These are phyloP conservation scores for Thalassiosira delicatula DNA, from an alignment of 352 stramenopile species.

Conservation along the genomic window DNA sequence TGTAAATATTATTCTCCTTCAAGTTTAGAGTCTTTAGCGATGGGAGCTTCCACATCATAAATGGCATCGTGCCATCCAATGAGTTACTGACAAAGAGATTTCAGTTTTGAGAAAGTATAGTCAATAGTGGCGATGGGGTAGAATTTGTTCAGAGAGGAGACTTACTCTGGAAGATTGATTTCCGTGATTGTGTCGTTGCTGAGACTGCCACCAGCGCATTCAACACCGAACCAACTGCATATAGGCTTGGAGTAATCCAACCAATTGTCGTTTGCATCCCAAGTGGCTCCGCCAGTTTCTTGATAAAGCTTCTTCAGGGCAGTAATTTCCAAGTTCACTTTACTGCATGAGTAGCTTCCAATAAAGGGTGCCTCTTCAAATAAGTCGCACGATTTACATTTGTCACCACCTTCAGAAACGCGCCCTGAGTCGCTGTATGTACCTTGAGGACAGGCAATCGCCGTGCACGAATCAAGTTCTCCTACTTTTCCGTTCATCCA, in stretches of 20 bases:
- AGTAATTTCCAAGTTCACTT: slow-evolving; percentile 35
- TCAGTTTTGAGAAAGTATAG: not conserved
- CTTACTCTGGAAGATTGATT: slow-evolving; percentile 54
- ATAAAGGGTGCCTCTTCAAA: slow-evolving; percentile 51
- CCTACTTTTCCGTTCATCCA: slow-evolving; percentile 71
- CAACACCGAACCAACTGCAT: slow-evolving; percentile 65
- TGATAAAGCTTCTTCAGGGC: slow-evolving; percentile 58
- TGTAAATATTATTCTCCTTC: slow-evolving; percentile 57
- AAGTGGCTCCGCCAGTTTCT: slow-evolving; percentile 47
- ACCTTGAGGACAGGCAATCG: slow-evolving; percentile 62
- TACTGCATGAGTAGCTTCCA: slow-evolving; percentile 57
- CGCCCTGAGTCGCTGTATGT: slow-evolving; percentile 57
- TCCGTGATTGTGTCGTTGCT: slow-evolving; percentile 60
- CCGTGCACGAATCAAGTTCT: slow-evolving; percentile 55
- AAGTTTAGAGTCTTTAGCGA: slow-evolving; percentile 57
- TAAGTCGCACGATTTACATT: no score
- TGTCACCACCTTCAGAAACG: slow-evolving; percentile 23
- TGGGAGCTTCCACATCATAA: slow-evolving; percentile 54
- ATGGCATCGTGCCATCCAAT: slow-evolving; percentile 60
- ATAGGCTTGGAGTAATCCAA: slow-evolving; percentile 62
- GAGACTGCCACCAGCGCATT: slow-evolving; percentile 49
- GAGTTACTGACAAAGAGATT: slow-evolving; percentile 39
- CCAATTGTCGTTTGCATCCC: slow-evolving; percentile 64
- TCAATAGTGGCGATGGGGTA: not conserved
- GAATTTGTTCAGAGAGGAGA: not conserved